Evolutionary conservation across 257 asterid species (phyloP), one percentile per base, ranked within the genome.

Genomic region (Rubia yunnanensis): DNA sequence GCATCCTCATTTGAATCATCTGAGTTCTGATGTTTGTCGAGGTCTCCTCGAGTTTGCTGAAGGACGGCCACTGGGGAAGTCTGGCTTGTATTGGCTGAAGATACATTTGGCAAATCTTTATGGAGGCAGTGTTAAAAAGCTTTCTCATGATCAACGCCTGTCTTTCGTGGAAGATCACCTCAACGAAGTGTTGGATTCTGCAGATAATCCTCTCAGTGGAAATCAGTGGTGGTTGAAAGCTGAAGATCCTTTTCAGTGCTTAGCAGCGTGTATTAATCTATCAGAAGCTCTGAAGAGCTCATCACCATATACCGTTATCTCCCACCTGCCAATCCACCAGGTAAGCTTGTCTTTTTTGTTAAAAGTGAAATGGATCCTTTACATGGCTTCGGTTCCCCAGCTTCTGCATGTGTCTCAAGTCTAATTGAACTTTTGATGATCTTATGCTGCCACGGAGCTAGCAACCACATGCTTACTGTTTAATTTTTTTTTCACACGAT

Each of bases 41-140:
- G 98, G 97, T 60, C 79, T 87, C 80, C 96, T 92, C 64, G 98
- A 92, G 78, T 92, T 92, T 82, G 84, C 97, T 66, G 98, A 92
- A 76, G 98, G 98, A 55, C 81, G 86, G 62, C 96, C 91, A 11
- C 73, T 92, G 67, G 97, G 96, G 46, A 84, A 82, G 72, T 85
- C 92, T 65, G 98, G 98, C 53, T 73, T 92, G 62, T 81, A 63
- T 68, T 92, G 98, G 98, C 78, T 92, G 68, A 87, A 92, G 76
- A 72, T 92, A 74, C 98, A 92, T 81, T 77, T 92, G 74, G 98
- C 97, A 64, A 92, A 80, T 82, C 91, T 92, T 64, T 87, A 76
- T 76, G 98, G 89, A 68, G 97, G 97, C 57, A 96, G 95, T 44
- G 73, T 87, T 69, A 87, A 92, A 59, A 92, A 92, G 79, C 91